phyloP scores from a whole-genome alignment of 106 monocot genomes.

The Dendrobium nobile region DNA sequence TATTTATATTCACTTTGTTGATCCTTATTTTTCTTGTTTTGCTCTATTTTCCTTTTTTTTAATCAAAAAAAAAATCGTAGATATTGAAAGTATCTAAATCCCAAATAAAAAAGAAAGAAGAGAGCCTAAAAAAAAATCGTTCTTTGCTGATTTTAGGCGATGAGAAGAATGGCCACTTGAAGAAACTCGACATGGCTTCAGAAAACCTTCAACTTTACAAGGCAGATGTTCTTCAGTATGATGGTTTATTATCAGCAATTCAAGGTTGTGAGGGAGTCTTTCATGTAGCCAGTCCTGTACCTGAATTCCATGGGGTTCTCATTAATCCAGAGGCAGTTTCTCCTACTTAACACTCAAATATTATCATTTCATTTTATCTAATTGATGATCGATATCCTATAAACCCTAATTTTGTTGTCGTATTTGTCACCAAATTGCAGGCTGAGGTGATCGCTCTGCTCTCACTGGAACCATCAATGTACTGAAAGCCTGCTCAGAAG shows the following conservation, averaged over 20 bases:
- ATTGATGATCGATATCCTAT: background rate
- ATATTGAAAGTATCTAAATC: background rate
- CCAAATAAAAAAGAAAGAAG: no score
- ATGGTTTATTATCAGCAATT: slow-evolving; percentile 10
- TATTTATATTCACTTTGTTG: background rate
- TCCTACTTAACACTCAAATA: background rate
- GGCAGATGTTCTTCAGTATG: slow-evolving; percentile 32
- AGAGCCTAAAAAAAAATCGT: background rate
- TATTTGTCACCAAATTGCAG: slow-evolving; percentile 14
- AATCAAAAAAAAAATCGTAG: background rate
- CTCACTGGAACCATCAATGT: slow-evolving; percentile 46
- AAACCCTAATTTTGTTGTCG: background rate
- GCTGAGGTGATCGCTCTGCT: slow-evolving; percentile 34
- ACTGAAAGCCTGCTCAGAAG: slow-evolving; percentile 31
- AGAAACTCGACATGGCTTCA: slow-evolving; percentile 22
- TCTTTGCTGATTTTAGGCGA: slow-evolving; percentile 19
- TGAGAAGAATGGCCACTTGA: slow-evolving; percentile 35
- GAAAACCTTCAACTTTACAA: slow-evolving; percentile 36
- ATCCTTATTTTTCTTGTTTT: background rate
- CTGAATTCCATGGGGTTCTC: slow-evolving; percentile 3
- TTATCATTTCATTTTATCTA: background rate
- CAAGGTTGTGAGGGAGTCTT: slow-evolving; percentile 42
- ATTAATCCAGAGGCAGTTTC: slow-evolving; percentile 26
- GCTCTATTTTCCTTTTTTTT: background rate
- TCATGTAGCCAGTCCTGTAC: slow-evolving; percentile 40